Conservation (phyloP, 2,329 filamentous ascomycete species). For the Clarireedia homoeocarpa region DNA sequence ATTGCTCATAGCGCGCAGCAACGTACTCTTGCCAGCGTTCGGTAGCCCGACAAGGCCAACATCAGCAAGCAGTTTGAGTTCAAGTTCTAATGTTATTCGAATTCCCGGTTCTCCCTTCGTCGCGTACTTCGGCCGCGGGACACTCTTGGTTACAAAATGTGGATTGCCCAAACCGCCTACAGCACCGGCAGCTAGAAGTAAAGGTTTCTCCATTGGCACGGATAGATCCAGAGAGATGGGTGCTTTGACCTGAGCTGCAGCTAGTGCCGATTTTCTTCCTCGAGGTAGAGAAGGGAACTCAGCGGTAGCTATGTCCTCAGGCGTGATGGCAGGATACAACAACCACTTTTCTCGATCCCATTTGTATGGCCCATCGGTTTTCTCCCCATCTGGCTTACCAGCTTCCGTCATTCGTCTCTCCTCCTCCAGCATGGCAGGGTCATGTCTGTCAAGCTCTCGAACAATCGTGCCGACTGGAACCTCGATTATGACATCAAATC, state of each 20-base stretch:
- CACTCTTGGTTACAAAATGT: slow-evolving; percentile 75
- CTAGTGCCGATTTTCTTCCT: slow-evolving; percentile 47
- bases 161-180: slow-evolving; percentile 89
- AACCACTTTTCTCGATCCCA: slow-evolving; percentile 67
- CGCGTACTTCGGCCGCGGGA: slow-evolving; percentile 74
- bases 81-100: slow-evolving; percentile 72
- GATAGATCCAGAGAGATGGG: slow-evolving; percentile 69
- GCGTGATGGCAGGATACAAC: slow-evolving; percentile 71
- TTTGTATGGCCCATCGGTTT: slow-evolving; percentile 30
- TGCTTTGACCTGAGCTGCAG: slow-evolving; percentile 53
- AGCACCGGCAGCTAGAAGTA: slow-evolving; percentile 80
- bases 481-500: slow-evolving; percentile 78
- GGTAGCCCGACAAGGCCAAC: slow-evolving; percentile 90
- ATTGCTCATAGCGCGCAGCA: slow-evolving; percentile 79
- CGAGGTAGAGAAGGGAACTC: slow-evolving; percentile 50
- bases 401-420: slow-evolving; percentile 32
- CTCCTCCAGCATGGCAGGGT: slow-evolving; percentile 67
- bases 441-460: slow-evolving; percentile 68
- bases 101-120: slow-evolving; percentile 78
- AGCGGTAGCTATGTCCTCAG: slow-evolving; percentile 56
- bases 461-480: slow-evolving; percentile 92
- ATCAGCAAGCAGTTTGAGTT: slow-evolving; percentile 91
- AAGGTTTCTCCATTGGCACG: slow-evolving; percentile 70
- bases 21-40: slow-evolving; percentile 92
- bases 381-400: slow-evolving; percentile 30